These are phyloP conservation scores for Mycena metata DNA, from an alignment of 768 basidiomycete species.

Conservation along the genomic window DNA sequence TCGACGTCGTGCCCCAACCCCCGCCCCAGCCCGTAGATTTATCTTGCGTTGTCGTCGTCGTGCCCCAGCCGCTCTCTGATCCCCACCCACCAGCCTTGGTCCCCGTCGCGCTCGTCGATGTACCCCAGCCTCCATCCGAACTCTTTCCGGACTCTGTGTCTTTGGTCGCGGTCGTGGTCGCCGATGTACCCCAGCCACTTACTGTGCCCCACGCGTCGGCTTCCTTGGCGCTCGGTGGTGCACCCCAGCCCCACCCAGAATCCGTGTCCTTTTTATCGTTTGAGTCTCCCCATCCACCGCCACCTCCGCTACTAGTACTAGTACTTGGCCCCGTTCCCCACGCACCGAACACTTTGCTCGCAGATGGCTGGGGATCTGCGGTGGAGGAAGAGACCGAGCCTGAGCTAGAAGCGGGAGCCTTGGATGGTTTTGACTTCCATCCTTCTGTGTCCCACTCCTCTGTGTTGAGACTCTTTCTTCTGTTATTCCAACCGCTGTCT, in stretches of 20 bases:
- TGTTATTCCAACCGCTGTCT: constrained; percentile 22
- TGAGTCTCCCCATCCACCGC: constrained; percentile 4
- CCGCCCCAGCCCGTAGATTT: constrained; percentile 5
- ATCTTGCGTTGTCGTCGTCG: not conserved
- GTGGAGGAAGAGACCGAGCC: constrained; percentile 19
- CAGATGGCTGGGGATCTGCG: constrained; percentile 13
- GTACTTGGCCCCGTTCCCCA: not conserved
- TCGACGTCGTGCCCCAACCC: not conserved
- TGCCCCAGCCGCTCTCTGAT: not conserved
- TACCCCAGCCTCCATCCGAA: too few species aligned
- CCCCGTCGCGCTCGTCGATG: not conserved
- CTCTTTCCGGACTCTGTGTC: too few species aligned
- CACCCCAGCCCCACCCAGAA: too few species aligned
- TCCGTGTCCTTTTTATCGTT: not conserved
- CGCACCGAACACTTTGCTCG: not conserved
- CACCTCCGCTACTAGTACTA: not conserved
- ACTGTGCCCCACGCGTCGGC: too few species aligned
- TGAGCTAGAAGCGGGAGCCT: constrained; percentile 1
- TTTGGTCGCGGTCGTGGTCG: too few species aligned
- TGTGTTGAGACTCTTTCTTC: constrained; percentile 9
- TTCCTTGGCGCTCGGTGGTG: too few species aligned
- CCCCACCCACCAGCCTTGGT: not conserved
- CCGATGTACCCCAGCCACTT: too few species aligned
- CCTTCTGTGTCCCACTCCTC: constrained; percentile 14
- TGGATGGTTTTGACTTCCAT: constrained; percentile 23